Conservation (phyloP, 2,329 filamentous ascomycete genomes). For the Aurifilum marmelostoma region DNA sequence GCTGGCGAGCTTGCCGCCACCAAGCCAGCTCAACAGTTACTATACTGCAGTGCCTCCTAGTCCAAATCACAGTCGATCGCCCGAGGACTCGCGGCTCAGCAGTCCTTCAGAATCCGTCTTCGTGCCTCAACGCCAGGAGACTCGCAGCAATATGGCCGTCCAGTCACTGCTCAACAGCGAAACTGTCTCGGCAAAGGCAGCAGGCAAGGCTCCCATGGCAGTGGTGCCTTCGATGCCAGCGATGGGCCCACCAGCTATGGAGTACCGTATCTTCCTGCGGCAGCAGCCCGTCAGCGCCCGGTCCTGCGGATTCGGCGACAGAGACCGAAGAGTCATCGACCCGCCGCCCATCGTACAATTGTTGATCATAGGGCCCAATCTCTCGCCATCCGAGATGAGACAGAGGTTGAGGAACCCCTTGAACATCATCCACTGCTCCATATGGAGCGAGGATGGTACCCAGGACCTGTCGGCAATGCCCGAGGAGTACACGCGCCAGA, state of each 20-base stretch:
- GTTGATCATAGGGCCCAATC: conserved; percentile 60
- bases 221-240: background rate
- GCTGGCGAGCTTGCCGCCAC: background rate
- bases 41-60: background rate
- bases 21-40: background rate
- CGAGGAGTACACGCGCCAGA: conserved; percentile 71
- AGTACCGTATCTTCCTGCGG: conserved; percentile 62
- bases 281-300: conserved; percentile 79
- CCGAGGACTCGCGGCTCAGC: background rate
- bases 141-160: conserved; percentile 23
- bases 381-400: conserved; percentile 57
- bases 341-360: conserved; percentile 83
- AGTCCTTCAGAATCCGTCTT: conserved; percentile 1
- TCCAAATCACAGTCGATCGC: background rate
- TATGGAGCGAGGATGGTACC: conserved; percentile 70
- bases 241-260: conserved; percentile 25
- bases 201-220: background rate
- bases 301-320: conserved; percentile 81
- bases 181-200: background rate
- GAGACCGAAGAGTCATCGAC: conserved; percentile 80
- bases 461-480: conserved; percentile 73
- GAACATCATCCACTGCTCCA: conserved; percentile 75
- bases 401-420: conserved; percentile 61
- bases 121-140: conserved; percentile 20
- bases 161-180: conserved; percentile 26